phyloP scores from a whole-genome alignment of 768 basidiomycete species.

The Lentinula detonsa region DNA sequence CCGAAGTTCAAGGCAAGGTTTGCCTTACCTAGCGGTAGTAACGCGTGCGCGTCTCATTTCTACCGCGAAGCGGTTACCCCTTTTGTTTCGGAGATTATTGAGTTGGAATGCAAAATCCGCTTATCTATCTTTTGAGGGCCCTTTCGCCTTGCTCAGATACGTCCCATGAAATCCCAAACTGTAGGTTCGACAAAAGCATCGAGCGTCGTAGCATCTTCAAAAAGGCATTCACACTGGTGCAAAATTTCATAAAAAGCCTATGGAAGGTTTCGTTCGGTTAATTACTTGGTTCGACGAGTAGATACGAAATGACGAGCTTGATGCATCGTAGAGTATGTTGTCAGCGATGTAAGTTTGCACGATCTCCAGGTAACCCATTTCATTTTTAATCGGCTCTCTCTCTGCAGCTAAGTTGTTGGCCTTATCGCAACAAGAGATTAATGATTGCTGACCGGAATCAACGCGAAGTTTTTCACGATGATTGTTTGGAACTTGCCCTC shows the following conservation, averaged over 20 bases:
- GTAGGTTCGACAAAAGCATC: conserved; percentile 29
- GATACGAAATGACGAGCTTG: conserved; percentile 35
- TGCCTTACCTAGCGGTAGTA: not conserved
- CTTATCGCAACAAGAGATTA: conserved; percentile 56
- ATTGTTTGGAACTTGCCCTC: conserved; percentile 47
- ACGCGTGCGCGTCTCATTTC: not conserved
- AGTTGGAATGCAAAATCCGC: conserved; percentile 36
- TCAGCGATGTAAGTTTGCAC: conserved; percentile 40
- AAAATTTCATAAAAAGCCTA: conserved; percentile 26
- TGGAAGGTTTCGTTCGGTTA: conserved; percentile 55
- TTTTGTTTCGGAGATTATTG: conserved; percentile 34
- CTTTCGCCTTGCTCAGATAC: conserved; percentile 25
- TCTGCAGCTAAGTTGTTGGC: conserved; percentile 40
- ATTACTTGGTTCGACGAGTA: conserved; percentile 32
- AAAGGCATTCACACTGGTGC: conserved; percentile 21
- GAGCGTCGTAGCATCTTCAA: conserved; percentile 43
- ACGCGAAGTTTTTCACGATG: conserved; percentile 38
- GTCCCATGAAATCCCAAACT: conserved; percentile 22
- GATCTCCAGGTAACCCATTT: not conserved
- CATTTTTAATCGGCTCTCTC: not conserved
- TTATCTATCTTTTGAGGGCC: conserved; percentile 32
- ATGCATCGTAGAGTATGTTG: conserved; percentile 59
- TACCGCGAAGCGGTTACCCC: conserved; percentile 35
- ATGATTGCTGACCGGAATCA: conserved; percentile 55
- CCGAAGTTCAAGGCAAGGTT: conserved; percentile 8